A percentile compares a stretch with the other conserved stretches of the same genome.
phyloP scores from a whole-genome alignment of 140 eudicot genomes.

The Erigeron philadelphicus region DNA sequence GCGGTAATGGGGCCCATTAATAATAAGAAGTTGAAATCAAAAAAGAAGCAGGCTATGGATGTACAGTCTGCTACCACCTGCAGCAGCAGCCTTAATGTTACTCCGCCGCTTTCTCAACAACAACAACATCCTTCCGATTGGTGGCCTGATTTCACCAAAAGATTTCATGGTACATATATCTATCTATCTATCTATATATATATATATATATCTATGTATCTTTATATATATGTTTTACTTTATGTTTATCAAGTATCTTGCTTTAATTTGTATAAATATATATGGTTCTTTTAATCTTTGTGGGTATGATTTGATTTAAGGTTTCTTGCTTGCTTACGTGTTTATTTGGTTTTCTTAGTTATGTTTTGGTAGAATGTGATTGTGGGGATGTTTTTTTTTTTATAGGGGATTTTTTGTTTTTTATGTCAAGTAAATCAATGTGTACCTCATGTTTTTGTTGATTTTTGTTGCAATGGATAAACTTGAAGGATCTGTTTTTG shows the following conservation, averaged over 20 bases:
- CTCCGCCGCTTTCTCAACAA: constrained; percentile 21
- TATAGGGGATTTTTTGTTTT: constrained; percentile 21
- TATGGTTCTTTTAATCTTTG: constrained; percentile 14
- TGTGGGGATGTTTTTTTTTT: constrained; percentile 6
- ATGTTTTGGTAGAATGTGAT: constrained; percentile 26
- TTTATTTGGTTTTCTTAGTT: no score
- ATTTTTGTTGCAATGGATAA: constrained; percentile 9
- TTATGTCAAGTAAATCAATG: constrained; percentile 3
- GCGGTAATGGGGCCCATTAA: constrained; percentile 42
- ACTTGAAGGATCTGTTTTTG: background rate
- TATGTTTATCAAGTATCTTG: no score
- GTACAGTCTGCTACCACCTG: constrained; percentile 17
- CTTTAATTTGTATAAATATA: background rate
- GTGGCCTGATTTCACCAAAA: constrained; percentile 61
- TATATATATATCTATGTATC: background rate
- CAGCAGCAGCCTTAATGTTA: constrained; percentile 10
- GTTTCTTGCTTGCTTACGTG: no score
- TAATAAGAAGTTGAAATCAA: constrained; percentile 28
- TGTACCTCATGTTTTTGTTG: constrained; percentile 14
- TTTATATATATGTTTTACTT: background rate
- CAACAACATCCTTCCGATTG: constrained; percentile 42
- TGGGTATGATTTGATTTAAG: constrained; percentile 14
- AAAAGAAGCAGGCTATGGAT: constrained; percentile 20
- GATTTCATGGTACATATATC: constrained; percentile 43
- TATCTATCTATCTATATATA: no score